Evolutionary conservation across 2,329 filamentous ascomycete species (phyloP).

Genomic region (Hypoxylon sp.): DNA sequence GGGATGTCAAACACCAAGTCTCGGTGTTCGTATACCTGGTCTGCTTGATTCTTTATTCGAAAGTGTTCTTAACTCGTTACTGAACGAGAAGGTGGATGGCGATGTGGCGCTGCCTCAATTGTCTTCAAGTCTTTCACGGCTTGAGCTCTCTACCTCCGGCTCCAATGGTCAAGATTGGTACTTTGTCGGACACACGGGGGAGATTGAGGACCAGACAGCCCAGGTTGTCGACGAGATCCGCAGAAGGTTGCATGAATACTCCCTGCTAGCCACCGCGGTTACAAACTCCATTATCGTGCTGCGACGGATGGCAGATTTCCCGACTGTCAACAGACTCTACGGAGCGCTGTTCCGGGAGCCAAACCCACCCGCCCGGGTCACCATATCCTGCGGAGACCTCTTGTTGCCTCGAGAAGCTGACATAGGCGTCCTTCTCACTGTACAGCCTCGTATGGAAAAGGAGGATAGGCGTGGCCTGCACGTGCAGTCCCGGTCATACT

Average conservation of each 20-base stretch:
- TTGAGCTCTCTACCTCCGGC: constrained; percentile 3
- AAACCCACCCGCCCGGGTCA: constrained; percentile 88
- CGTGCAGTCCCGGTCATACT: constrained; percentile 94
- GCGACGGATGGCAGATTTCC: constrained; percentile 84
- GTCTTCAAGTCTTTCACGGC: constrained; percentile 13
- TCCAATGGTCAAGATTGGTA: constrained; percentile 57
- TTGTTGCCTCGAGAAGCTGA: constrained; percentile 71
- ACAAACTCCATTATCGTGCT: constrained; percentile 77
- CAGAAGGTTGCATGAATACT: constrained; percentile 56
- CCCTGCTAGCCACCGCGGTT: constrained; percentile 61
- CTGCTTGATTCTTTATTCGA: constrained; percentile 76
- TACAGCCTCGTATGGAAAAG: constrained; percentile 53
- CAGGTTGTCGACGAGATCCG: constrained; percentile 64
- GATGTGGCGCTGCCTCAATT: constrained; percentile 28
- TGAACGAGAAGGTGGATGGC: constrained; percentile 17
- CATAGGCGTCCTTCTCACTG: constrained; percentile 71
- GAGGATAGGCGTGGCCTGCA: constrained; percentile 74
- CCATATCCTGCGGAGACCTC: constrained; percentile 80
- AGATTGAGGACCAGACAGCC: constrained; percentile 63
- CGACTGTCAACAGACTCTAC: constrained; percentile 81
- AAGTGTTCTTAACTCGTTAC: constrained; percentile 57
- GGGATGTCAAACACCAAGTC: constrained; percentile 27
- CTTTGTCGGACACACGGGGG: constrained; percentile 54
- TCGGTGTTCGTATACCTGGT: constrained; percentile 69
- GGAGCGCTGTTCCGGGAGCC: constrained; percentile 79